Evolutionary conservation across 371 early-diverging fungal genomes (phyloP), one percentile per base, ranked within the genome.

Genomic region (Saksenaea vasiformis): DNA sequence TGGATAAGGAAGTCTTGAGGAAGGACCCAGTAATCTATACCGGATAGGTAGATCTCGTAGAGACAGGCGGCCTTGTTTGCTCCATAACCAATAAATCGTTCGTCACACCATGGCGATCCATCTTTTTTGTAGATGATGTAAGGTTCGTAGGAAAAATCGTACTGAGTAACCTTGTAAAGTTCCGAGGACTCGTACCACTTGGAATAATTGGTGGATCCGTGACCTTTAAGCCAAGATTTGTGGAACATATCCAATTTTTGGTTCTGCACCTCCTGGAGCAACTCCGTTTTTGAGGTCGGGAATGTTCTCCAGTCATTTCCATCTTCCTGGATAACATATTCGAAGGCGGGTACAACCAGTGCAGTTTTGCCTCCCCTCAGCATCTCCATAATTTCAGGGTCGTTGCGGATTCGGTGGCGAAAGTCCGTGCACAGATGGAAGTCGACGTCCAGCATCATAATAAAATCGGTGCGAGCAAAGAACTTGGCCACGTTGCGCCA

Each of bases 51-150:
- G 19, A 88, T 82, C 66, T 90, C 90, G 67, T 82, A 90, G 10
- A 90, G 71, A 64, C 90, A 90, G 17, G 90, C 90, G 26, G 88
- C 89, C 65, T 90, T 90, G 70, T 90, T 90, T 54, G 88, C 85
- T 61, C 90, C 90, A 66, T 90, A 90, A 4, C 90, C 90, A 35
- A 88, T 82, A 66, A 90, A 90, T n/a, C 90, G 80, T 58, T 90
- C 90, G 54, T 88, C 88, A 59, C 90, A 88, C 90, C 90, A 89
- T 11, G 87, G 87, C 0, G 82, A 67, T 0, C 81, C 83, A 36
- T 89, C 83, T 61, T 85, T 83, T 61, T 77, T 83, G 62, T 85
- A 76, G 51, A 89, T 81, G 37, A 85, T 85, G 64, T 89, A 89
- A 5, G 90, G 90, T 62, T 89, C 90, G 54, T 89, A 89, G 0